phyloP scores from a whole-genome alignment of 1,284 basidiomycete species.

The Leucoagaricus sp. region DNA sequence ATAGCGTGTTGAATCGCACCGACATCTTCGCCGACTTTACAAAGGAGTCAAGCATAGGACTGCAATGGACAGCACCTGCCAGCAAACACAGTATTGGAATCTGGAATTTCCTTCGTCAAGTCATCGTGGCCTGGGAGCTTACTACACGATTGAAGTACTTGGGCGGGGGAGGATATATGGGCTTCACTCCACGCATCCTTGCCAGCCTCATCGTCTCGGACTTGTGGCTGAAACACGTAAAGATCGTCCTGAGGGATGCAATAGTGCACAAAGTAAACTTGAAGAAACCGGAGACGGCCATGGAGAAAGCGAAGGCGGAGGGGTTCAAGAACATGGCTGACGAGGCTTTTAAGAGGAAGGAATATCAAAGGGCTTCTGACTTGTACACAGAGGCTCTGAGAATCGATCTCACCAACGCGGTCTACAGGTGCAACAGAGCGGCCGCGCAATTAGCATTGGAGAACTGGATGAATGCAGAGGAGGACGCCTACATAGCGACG shows the following conservation, averaged over 20 bases:
- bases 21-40: slow-evolving; percentile 1
- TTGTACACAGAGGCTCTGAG: neutral
- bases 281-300: neutral
- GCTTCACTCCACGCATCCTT: neutral
- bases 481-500: neutral
- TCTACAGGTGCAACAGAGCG: neutral
- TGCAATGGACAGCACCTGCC: neutral
- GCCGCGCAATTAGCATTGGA: neutral
- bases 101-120: neutral
- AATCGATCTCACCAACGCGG: neutral
- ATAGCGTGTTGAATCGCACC: neutral
- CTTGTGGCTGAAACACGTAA: neutral
- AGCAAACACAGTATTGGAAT: neutral
- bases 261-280: neutral
- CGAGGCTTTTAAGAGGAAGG: neutral
- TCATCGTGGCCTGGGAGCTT: neutral
- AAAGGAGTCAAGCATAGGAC: neutral
- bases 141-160: neutral
- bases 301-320: neutral
- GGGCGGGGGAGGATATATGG: neutral
- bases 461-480: neutral
- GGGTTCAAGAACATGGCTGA: neutral
- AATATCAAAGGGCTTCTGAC: neutral
- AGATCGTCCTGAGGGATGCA: neutral
- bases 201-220: neutral